Percentiles rank a stretch among this genome's conserved stretches.
These are phyloP conservation scores for Solanum chacoense DNA, from an alignment of 305 asterid genomes.

Conservation along the genomic window DNA sequence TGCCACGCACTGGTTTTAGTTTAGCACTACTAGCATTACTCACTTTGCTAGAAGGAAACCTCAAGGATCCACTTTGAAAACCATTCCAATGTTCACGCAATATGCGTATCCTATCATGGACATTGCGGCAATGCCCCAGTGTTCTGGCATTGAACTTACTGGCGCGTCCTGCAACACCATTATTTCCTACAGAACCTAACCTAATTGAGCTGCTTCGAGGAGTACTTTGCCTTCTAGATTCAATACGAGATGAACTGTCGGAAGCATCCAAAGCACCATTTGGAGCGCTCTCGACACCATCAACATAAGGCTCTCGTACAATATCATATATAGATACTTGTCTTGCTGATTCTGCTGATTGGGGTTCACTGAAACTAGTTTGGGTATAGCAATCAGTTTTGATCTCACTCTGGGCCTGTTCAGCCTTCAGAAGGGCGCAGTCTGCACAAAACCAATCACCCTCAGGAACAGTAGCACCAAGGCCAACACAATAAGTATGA, in stretches of 20 bases:
- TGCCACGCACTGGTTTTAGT: constrained; percentile 7
- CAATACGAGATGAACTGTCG: constrained; percentile 6
- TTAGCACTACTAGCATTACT: constrained; percentile 7
- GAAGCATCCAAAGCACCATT: constrained; percentile 7
- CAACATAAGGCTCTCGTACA: constrained; percentile 24
- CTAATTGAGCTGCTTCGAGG: not conserved
- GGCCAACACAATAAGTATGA: constrained; percentile 68
- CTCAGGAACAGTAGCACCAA: constrained; percentile 57
- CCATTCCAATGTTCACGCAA: constrained; percentile 56
- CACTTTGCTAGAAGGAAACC: constrained; percentile 25
- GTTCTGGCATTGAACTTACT: constrained; percentile 35
- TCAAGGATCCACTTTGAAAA: constrained; percentile 36
- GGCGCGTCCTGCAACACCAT: constrained; percentile 4
- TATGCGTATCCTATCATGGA: constrained; percentile 36
- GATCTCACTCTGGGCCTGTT: constrained; percentile 28
- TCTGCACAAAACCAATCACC: constrained; percentile 82
- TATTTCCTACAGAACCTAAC: constrained; percentile 14
- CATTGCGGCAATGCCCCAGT: constrained; percentile 34
- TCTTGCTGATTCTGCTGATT: not conserved
- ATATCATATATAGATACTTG: constrained; percentile 26
- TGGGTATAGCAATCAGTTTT: constrained; percentile 15
- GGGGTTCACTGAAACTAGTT: not conserved
- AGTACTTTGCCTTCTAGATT: constrained; percentile 7
- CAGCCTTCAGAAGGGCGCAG: constrained; percentile 50
- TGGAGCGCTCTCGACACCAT: constrained; percentile 15